Percentiles rank a stretch among this genome's conserved stretches.
Evolutionary conservation across 441 rosid species (phyloP).

Genomic region (Metrosideros polymorpha): DNA sequence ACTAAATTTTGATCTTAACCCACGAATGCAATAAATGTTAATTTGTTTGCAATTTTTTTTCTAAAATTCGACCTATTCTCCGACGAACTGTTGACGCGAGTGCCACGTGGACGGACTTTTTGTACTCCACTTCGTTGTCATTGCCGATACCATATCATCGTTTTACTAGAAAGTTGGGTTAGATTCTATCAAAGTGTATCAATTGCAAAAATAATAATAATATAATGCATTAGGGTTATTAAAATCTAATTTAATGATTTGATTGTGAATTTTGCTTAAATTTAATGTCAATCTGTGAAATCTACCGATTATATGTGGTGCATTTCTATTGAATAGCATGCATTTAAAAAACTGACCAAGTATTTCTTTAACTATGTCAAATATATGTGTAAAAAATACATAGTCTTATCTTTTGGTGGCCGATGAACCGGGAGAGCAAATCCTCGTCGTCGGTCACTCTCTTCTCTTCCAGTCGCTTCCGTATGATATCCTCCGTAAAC

Average conservation of each 20-base stretch:
- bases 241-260: no score
- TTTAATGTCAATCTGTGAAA: no score
- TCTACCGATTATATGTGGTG: no score
- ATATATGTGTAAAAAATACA: not conserved
- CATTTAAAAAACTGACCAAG: no score
- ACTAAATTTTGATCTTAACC: no score
- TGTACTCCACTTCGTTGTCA: not conserved
- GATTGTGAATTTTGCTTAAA: no score
- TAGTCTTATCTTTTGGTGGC: not conserved
- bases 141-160: not conserved
- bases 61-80: not conserved
- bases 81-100: not conserved
- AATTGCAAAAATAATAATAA: not conserved
- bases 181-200: no score
- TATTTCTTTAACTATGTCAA: no score
- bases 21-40: no score
- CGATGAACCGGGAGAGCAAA: slow-evolving; percentile 14
- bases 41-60: not conserved
- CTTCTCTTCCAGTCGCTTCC: slow-evolving; percentile 6
- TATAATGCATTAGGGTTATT: no score
- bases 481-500: slow-evolving; percentile 27
- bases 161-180: no score
- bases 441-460: slow-evolving; percentile 10
- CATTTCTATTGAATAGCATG: no score
- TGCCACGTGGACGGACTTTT: not conserved